Base-by-base conservation (phyloP, 495 filamentous ascomycete species). In the Acidiella bohemica region DNA sequence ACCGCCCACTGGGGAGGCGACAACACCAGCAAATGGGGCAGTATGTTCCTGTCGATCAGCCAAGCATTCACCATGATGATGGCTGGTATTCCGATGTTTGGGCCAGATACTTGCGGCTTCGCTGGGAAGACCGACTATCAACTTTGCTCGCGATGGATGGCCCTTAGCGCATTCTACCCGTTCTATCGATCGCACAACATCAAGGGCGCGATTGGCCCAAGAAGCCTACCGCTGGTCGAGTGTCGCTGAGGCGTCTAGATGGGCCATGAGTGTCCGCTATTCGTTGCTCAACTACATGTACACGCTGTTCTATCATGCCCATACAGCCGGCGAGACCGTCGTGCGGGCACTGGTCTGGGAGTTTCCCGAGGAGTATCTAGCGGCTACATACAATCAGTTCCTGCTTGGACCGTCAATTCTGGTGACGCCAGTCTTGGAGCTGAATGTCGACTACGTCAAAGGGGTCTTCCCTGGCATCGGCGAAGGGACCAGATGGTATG, bases 101-200 rank as follows among this genome's bases (percentile, higher is more conserved):
- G 84, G 10, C 48, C 45, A 11, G 82, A 86, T 44, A 78, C 80
- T 12, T 90, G 84, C 51, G 84, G 84, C 9, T 93, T 90, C 63
- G 66, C 62, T 19, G 73, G 70, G 17, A 82, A 90, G 46, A 63
- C 68, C 0, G 73, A 77, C 41, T 64, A 71, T 41, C 80, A 88
- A 52, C 71, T 93, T 9, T 93, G 84, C 54, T 72, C 72, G 39
- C 71, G 84, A 6, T 93, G 84, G 84, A 88, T 87, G 81, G 78
- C 84, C 57, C 68, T 92, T 1, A 70, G 66, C 1, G 83, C 84
- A 16, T 90, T 92, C 65, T 85, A 87, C 63, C 81, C 83, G 4
- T 92, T 90, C 63, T 93, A 87, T 58, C 71, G 82, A 3, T 88
- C 88, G 57, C 84, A 93, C 63, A 86, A 88, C 53, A 63, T 62